These are phyloP conservation scores for Didymella sp. DNA, from an alignment of 2,329 filamentous ascomycete genomes.

Conservation along the genomic window DNA sequence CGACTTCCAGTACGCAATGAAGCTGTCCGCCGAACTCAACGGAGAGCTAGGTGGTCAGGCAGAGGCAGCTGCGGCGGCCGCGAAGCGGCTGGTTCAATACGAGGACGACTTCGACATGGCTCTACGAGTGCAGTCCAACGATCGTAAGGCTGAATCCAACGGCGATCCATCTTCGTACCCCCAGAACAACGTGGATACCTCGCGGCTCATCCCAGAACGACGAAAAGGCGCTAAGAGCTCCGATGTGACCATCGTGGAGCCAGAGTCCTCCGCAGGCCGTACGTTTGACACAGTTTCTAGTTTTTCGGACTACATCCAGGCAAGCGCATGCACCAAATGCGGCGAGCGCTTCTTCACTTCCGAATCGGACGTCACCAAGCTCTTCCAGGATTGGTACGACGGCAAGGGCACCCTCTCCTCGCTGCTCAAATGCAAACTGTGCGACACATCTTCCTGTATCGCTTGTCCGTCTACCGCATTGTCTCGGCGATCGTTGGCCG, in stretches of 20 bases:
- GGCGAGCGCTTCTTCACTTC: conserved; percentile 15
- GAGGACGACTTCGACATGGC: conserved; percentile 15
- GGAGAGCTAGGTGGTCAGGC: neutral
- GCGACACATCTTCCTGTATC: conserved; percentile 26
- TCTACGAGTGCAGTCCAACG: neutral
- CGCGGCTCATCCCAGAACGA: neutral
- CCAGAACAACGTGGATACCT: neutral
- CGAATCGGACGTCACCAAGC: conserved; percentile 15
- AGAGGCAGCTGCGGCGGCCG: conserved; percentile 3
- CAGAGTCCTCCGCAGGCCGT: conserved; percentile 4
- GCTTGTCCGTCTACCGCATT: conserved; percentile 22
- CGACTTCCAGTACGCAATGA: conserved; percentile 6
- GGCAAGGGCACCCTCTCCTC: conserved; percentile 18
- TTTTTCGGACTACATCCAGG: conserved; percentile 22
- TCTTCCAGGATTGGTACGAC: conserved; percentile 28
- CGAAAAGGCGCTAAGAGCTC: neutral
- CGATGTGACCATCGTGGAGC: conserved; percentile 2
- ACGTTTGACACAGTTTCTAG: conserved; percentile 16
- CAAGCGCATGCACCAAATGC: conserved; percentile 23
- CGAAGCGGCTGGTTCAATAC: neutral
- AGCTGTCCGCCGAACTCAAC: conserved; percentile 18
- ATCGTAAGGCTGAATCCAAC: too few species aligned
- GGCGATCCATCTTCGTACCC: neutral
- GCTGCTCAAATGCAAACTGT: conserved; percentile 26
- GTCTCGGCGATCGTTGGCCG: conserved; percentile 4